Conservation (phyloP, 2,329 filamentous ascomycete genomes). For the Aschersonia sp. region DNA sequence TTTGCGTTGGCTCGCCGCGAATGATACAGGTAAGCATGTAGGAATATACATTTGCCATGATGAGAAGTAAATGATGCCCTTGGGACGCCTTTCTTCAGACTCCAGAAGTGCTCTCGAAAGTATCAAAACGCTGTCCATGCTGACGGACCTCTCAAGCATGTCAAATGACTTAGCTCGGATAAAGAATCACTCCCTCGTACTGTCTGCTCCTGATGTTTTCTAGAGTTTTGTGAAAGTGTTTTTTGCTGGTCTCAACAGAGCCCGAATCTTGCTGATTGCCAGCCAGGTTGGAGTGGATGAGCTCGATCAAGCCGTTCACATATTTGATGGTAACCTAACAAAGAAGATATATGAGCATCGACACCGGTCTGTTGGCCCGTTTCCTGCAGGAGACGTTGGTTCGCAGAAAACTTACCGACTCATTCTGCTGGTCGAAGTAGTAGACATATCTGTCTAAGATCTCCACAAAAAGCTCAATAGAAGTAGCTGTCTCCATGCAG, state of each 20-base stretch:
- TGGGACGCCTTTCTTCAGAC: neutral
- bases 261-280: constrained; percentile 71
- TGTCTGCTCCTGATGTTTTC: constrained; percentile 86
- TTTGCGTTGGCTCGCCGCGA: no score
- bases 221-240: constrained; percentile 87
- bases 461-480: constrained; percentile 95
- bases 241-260: constrained; percentile 74
- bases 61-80: no score
- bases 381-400: neutral
- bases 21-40: no score
- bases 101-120: neutral
- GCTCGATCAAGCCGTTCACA: constrained; percentile 90
- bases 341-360: constrained; percentile 3
- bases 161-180: constrained; percentile 26
- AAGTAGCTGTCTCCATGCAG: constrained; percentile 96
- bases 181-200: constrained; percentile 79
- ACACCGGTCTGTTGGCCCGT: neutral
- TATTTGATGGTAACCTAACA: constrained; percentile 80
- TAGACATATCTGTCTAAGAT: constrained; percentile 98
- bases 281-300: constrained; percentile 91
- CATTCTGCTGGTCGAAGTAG: constrained; percentile 98
- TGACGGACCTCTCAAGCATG: neutral
- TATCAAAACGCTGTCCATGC: constrained; percentile 1
- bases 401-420: constrained; percentile 47
- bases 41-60: no score